Evolutionary conservation across 2,329 filamentous ascomycete species (phyloP), one percentile per base, ranked within the genome.

Genomic region (Metarhizium robertsii): DNA sequence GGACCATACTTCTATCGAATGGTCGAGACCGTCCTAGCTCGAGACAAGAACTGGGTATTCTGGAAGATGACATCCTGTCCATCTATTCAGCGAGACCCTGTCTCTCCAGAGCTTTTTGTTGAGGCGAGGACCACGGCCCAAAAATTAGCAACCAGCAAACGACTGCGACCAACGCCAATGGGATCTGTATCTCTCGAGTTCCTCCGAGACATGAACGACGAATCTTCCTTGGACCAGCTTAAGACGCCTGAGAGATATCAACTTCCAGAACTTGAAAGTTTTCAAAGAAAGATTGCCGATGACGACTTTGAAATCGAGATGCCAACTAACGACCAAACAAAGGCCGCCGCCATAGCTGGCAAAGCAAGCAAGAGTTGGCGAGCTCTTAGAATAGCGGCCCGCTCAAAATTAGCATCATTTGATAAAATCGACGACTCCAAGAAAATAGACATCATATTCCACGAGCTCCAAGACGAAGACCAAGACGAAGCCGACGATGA

Each of bases 31-130:
- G 92, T 99, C 36, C 81, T 99, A 34, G 90, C 90, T 29, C 82
- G 94, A 60, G 94, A 99, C 71, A 97, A 96, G 75, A 96, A 97
- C 67, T 99, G 95, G 95, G 91, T 95, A 48, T 87, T 91, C 59
- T 99, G 94, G 94, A 99, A 99, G 73, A 86, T 92, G 58, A 91
- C 96, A 68, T 90, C 86, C 61, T 99, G 94, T 68, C 90, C 90
- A 29, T 82, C 87, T 6, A 97, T 99, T 65, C 85, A 92, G 66
- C 81, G 83, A 57, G 82, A 87, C 25, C 76, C 89, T 11, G 79
- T 97, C 34, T 79, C 85, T 2, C 79, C 86, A 1, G 72, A 81
- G 32, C 80, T 86, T 50, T 92, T 91, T 67, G 71, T 85, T 43
- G 79, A 84, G 54, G 86, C 91, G 29, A 87, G 86, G 67, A 75